A percentile compares a stretch with the other conserved stretches of the same genome.
phyloP scores from a whole-genome alignment of 148 eudicot species.

The Persicaria maculosa region DNA sequence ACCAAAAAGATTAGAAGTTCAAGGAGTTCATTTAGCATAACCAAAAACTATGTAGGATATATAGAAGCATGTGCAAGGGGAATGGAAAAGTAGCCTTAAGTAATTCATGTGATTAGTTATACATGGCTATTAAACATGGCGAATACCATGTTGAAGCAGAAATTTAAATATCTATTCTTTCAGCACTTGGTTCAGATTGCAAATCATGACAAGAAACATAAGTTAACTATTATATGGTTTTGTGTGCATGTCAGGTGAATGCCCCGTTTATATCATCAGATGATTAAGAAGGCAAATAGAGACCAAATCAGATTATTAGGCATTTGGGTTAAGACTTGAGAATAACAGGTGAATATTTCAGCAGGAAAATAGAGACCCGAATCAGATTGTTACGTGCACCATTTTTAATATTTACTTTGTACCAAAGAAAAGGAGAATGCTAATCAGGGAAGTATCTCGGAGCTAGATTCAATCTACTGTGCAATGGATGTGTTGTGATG shows the following conservation, averaged over 20 bases:
- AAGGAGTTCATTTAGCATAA: not conserved
- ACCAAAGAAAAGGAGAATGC: not conserved
- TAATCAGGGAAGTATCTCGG: not conserved
- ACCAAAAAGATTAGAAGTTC: not conserved
- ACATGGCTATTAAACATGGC: not conserved
- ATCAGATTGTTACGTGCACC: not conserved
- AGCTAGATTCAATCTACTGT: not conserved
- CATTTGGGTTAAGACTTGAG: not conserved
- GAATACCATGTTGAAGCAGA: not conserved
- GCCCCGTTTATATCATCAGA: not conserved
- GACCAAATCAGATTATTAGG: not conserved
- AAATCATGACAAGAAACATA: slow-evolving; percentile 2
- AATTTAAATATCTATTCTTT: not conserved
- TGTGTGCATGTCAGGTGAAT: not conserved
- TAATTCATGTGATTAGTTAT: not conserved
- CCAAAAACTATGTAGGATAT: not conserved
- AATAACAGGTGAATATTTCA: not conserved
- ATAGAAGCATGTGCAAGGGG: not conserved
- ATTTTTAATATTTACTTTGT: not conserved
- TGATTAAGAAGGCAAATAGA: not conserved
- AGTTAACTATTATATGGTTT: not conserved
- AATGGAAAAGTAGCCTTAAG: not conserved
- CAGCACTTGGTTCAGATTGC: slow-evolving; percentile 7
- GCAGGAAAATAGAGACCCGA: not conserved
- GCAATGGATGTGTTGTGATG: not conserved